Evolutionary conservation across 805 yeast genomes (phyloP), one percentile per base, ranked within the genome.

Genomic region (Lipomyces starkeyi): DNA sequence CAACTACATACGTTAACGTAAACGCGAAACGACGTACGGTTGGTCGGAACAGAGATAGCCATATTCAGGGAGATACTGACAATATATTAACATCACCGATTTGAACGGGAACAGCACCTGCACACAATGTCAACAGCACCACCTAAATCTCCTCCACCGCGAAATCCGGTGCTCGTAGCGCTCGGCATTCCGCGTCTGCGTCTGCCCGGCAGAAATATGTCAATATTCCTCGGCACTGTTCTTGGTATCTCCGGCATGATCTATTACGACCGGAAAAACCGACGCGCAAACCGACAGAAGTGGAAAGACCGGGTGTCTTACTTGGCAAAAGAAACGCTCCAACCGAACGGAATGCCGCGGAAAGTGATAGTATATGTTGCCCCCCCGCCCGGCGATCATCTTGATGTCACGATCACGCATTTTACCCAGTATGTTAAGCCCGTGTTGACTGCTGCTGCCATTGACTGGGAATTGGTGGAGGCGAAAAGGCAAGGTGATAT

Each of bases 301-400:
- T 91, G 90, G 85, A 87, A 89, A 82, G 82, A 82, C 22, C 73
- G 80, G 61, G 97, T 91, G 2, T 80, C 86, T 58, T 79, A 78
- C 17, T 77, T 85, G 58, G 86, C 94, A 14, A 76, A 84, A 32
- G 81, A 77, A 34, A 84, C 85, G 20, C 73, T 88, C 56, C 58
- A 62, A 4, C 52, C 61, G 13, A 63, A 57, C 3, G 82, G 83
- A 63, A 74, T 84, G 25, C 91, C 97, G 1, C 84, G 99, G 67
- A 91, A 88, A 73, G 81, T 95, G 59, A 87, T 91, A 1, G 87
- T 95, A 1, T 93, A 88, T 77, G 85, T 93, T 65, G 97, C 97
- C 0, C 99, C 99, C n/a, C 98, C 98, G 8, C 98, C 99, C 25
- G 91, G 91, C 74, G 98, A 94, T 77, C 91, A 87, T 73, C 79